These are phyloP conservation scores for Trichocladium uniseriatum DNA, from an alignment of 495 filamentous ascomycete species.

Conservation along the genomic window DNA sequence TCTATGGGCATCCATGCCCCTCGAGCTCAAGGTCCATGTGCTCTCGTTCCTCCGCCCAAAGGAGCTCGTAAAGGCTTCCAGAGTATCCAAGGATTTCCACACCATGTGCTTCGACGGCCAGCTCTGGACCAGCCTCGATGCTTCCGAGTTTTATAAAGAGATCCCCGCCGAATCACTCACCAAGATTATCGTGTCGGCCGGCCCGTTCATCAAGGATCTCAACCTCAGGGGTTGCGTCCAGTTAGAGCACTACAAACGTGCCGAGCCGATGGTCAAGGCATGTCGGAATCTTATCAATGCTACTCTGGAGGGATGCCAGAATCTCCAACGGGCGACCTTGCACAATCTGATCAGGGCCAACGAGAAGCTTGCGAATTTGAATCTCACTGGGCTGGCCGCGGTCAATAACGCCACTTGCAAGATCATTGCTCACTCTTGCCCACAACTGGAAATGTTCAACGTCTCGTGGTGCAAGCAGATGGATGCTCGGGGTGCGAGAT, in stretches of 20 bases:
- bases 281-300: slow-evolving; percentile 83
- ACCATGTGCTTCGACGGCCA: slow-evolving; percentile 90
- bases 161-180: slow-evolving; percentile 77
- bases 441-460: slow-evolving; percentile 70
- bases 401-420: slow-evolving; percentile 81
- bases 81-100: slow-evolving; percentile 74
- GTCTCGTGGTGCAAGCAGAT: slow-evolving; percentile 86
- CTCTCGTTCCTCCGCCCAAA: slow-evolving; percentile 67
- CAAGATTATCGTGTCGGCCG: slow-evolving; percentile 75
- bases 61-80: slow-evolving; percentile 72
- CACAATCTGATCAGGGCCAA: slow-evolving; percentile 76
- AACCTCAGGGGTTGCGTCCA: slow-evolving; percentile 58
- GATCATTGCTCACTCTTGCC: slow-evolving; percentile 77
- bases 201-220: slow-evolving; percentile 82
- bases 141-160: slow-evolving; percentile 74
- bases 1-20: slow-evolving; percentile 72
- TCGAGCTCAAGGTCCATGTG: slow-evolving; percentile 72
- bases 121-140: slow-evolving; percentile 78
- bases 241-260: slow-evolving; percentile 67
- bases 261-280: slow-evolving; percentile 63
- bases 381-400: slow-evolving; percentile 67
- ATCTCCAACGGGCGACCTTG: slow-evolving; percentile 64
- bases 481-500: slow-evolving; percentile 69
- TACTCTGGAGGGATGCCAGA: slow-evolving; percentile 78
- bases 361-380: slow-evolving; percentile 65